phyloP scores from a whole-genome alignment of 108 stramenopile genomes.

The Chaetoceros tenuissimus region DNA sequence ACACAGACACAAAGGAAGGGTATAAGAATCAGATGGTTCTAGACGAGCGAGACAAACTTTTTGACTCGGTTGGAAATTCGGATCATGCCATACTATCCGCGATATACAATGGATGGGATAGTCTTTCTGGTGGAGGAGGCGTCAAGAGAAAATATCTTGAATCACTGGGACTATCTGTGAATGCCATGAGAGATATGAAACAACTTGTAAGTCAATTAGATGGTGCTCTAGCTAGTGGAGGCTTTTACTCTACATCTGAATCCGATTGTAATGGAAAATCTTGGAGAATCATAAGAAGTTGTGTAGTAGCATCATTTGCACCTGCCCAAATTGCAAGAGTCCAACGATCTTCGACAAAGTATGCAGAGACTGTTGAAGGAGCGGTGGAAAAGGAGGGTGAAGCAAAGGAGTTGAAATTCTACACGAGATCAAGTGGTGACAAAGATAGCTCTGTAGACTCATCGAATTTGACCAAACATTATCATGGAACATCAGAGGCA shows the following conservation, averaged over 20 bases:
- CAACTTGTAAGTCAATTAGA: slow-evolving; percentile 64
- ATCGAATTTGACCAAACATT: neutral
- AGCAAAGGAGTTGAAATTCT: slow-evolving; percentile 68
- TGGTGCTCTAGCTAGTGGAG: slow-evolving; percentile 40
- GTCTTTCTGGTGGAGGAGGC: slow-evolving; percentile 21
- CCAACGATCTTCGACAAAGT: slow-evolving; percentile 60
- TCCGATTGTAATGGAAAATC: slow-evolving; percentile 50
- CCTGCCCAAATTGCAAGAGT: slow-evolving; percentile 68
- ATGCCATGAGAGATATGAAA: slow-evolving; percentile 67
- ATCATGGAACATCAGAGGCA: slow-evolving; percentile 44
- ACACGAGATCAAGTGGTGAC: slow-evolving; percentile 26
- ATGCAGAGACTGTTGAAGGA: slow-evolving; percentile 76
- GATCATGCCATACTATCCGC: slow-evolving; percentile 75
- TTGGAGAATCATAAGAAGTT: slow-evolving; percentile 67
- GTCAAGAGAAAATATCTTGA: slow-evolving; percentile 46
- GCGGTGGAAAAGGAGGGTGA: slow-evolving; percentile 59
- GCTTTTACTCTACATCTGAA: slow-evolving; percentile 35
- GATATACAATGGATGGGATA: slow-evolving; percentile 52
- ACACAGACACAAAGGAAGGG: slow-evolving; percentile 13
- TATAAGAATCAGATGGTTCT: slow-evolving; percentile 21
- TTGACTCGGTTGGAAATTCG: slow-evolving; percentile 67
- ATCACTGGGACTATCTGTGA: slow-evolving; percentile 47
- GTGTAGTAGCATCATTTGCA: slow-evolving; percentile 55
- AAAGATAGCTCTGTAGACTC: too few species aligned
- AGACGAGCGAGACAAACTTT: slow-evolving; percentile 41